Conservation (phyloP, 257 asterid genomes). For the Lantana camara region DNA sequence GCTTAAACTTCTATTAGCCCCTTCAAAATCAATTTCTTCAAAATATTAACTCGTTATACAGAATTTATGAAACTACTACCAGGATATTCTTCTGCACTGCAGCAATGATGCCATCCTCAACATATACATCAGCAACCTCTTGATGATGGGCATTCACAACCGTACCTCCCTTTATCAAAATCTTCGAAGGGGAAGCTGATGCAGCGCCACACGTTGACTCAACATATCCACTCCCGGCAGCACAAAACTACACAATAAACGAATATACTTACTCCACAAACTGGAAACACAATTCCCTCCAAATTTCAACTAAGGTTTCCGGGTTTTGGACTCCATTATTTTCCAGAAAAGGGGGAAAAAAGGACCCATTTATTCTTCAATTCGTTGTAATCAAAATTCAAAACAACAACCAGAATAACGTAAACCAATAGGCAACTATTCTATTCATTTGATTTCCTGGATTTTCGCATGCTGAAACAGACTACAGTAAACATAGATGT, state of each 20-base stretch:
- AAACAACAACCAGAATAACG: not conserved
- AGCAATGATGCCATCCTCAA: slow-evolving; percentile 74
- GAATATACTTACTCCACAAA: too few species aligned
- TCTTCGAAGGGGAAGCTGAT: slow-evolving; percentile 48
- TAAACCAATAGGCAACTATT: not conserved
- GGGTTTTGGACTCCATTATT: too few species aligned
- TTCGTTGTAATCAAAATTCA: not conserved
- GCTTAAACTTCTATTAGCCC: slow-evolving; percentile 19
- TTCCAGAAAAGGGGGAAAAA: too few species aligned
- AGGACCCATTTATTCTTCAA: not conserved
- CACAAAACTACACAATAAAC: slow-evolving; percentile 53
- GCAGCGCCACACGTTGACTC: slow-evolving; percentile 49
- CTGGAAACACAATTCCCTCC: too few species aligned
- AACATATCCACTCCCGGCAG: slow-evolving; percentile 45
- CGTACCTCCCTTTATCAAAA: slow-evolving; percentile 87
- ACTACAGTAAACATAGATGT: not conserved
- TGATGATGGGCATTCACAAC: slow-evolving; percentile 94
- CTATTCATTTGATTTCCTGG: not conserved
- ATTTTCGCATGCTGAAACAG: not conserved
- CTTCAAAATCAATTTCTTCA: slow-evolving; percentile 1
- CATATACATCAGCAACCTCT: slow-evolving; percentile 80
- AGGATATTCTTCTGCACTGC: slow-evolving; percentile 61
- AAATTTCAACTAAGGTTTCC: too few species aligned
- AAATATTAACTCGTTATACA: not conserved
- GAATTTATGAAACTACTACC: slow-evolving; percentile 40